Evolutionary conservation across 805 yeast genomes (phyloP).

Genomic region (Candida ortonii): DNA sequence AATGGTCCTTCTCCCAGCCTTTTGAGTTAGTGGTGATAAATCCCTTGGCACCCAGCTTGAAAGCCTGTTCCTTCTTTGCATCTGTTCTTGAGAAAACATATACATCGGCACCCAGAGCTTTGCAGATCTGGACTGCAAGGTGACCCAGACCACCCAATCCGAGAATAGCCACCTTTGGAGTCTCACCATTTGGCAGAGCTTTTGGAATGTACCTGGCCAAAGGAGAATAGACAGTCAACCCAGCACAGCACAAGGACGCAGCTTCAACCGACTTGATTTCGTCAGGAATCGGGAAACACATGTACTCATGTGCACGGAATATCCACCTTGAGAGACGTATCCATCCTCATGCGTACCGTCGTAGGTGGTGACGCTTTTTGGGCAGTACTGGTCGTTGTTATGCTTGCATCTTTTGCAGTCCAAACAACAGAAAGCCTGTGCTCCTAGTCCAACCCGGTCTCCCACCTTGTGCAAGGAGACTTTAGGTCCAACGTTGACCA

Average conservation of each 20-base stretch:
- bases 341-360: slow-evolving; percentile 37
- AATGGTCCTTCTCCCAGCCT: slow-evolving; percentile 38
- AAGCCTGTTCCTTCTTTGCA: slow-evolving; percentile 39
- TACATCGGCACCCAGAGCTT: slow-evolving; percentile 46
- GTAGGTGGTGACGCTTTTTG: slow-evolving; percentile 40
- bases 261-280: slow-evolving; percentile 39
- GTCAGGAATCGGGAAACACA: slow-evolving; percentile 46
- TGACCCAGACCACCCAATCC: slow-evolving; percentile 50
- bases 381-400: slow-evolving; percentile 46
- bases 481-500: slow-evolving; percentile 37
- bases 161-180: slow-evolving; percentile 39
- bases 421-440: slow-evolving; percentile 39
- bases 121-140: slow-evolving; percentile 43
- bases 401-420: slow-evolving; percentile 35
- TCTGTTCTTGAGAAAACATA: slow-evolving; percentile 42
- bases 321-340: slow-evolving; percentile 41
- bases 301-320: slow-evolving; percentile 48
- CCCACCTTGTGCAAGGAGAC: slow-evolving; percentile 39
- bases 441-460: slow-evolving; percentile 47
- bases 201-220: slow-evolving; percentile 38
- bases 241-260: slow-evolving; percentile 52
- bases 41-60: slow-evolving; percentile 39
- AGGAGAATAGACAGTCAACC: slow-evolving; percentile 50
- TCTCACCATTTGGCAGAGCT: slow-evolving; percentile 28
- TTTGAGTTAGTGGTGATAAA: slow-evolving; percentile 46